Conservation (phyloP, 768 basidiomycete genomes). For the Hygrocybe punicea region DNA sequence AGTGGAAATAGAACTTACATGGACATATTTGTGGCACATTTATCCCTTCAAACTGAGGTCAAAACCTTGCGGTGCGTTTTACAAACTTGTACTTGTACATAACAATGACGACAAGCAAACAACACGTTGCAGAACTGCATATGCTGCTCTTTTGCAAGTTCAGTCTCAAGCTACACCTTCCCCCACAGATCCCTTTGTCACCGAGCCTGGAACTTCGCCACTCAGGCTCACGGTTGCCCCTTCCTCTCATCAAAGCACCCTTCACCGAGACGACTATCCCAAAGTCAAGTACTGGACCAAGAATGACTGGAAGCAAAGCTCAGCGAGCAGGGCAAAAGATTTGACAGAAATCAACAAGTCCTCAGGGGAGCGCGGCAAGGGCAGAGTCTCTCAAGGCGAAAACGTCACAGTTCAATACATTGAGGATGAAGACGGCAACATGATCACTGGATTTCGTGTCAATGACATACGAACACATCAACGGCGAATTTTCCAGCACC, state of each 20-base stretch:
- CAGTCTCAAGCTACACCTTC: too few relatives aligned
- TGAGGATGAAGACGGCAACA: neutral
- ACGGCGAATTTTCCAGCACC: neutral
- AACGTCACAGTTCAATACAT: neutral
- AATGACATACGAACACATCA: neutral
- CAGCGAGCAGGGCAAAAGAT: too few relatives aligned
- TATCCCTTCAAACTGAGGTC: neutral
- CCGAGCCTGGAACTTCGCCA: neutral
- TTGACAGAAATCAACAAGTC: neutral
- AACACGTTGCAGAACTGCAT: too few relatives aligned
- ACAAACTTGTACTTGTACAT: neutral
- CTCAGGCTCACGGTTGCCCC: neutral
- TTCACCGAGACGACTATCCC: neutral
- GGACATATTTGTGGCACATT: neutral
- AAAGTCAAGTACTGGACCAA: neutral
- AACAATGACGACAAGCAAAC: too few relatives aligned
- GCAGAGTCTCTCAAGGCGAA: neutral
- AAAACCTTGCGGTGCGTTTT: neutral
- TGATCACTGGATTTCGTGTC: neutral
- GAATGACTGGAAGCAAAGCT: neutral
- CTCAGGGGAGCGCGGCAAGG: neutral
- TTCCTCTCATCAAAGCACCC: neutral
- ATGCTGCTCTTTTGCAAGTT: too few relatives aligned
- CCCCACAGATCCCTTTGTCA: neutral
- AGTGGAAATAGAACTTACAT: neutral